These are phyloP conservation scores for Cordyceps pruinosa DNA, from an alignment of 2,329 filamentous ascomycete genomes.

Conservation along the genomic window DNA sequence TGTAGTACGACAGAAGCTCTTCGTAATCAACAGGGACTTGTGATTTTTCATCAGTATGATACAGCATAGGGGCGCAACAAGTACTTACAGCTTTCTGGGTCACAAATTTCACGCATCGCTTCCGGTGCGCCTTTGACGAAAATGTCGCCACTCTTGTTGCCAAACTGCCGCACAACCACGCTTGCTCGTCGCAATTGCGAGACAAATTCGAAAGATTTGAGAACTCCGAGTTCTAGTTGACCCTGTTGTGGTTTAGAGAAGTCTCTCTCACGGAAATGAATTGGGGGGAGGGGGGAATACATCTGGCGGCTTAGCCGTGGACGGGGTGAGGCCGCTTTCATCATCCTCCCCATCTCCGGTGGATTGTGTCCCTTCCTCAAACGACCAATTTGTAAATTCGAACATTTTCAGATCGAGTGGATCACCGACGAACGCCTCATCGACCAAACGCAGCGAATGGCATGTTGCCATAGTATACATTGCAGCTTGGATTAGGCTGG, in stretches of 20 bases:
- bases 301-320: conserved; percentile 74
- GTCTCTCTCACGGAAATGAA: conserved; percentile 18
- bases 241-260: conserved; percentile 28
- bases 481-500: conserved; percentile 48
- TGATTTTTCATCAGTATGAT: conserved; percentile 13
- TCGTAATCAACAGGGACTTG: conserved; percentile 81
- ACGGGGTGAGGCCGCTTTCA: conserved; percentile 71
- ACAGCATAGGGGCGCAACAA: neutral
- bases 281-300: conserved; percentile 29
- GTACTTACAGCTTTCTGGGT: conserved; percentile 65
- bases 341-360: conserved; percentile 61
- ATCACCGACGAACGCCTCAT: conserved; percentile 84
- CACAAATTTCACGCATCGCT: conserved; percentile 91
- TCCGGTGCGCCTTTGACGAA: conserved; percentile 97
- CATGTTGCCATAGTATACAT: conserved; percentile 97
- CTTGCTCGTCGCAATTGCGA: conserved; percentile 88
- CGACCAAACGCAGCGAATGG: conserved; percentile 80
- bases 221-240: conserved; percentile 76
- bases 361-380: conserved; percentile 75
- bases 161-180: conserved; percentile 84
- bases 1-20: conserved; percentile 82
- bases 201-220: conserved; percentile 90
- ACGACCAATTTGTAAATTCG: conserved; percentile 88
- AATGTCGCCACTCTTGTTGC: conserved; percentile 73
- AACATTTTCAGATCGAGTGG: conserved; percentile 98